A percentile compares a stretch with the other conserved stretches of the same genome.
These are phyloP conservation scores for Galerina sulciceps DNA, from an alignment of 768 basidiomycete species.

Conservation along the genomic window DNA sequence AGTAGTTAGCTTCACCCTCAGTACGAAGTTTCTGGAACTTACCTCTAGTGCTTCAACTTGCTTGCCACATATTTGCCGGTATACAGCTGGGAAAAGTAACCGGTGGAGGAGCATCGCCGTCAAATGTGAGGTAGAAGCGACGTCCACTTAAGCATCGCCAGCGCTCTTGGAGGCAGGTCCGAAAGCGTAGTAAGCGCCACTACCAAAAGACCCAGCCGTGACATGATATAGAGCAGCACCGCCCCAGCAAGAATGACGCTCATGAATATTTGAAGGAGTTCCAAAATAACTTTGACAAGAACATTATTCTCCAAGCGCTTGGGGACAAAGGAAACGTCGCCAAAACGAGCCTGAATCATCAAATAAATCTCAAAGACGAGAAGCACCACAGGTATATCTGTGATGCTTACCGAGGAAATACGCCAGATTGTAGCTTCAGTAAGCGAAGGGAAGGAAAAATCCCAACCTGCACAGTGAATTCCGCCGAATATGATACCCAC, in stretches of 20 bases:
- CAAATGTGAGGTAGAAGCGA: constrained; percentile 6
- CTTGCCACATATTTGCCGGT: no score
- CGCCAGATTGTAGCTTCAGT: background rate
- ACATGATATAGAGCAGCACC: background rate
- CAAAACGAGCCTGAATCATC: no score
- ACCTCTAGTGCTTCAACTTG: no score
- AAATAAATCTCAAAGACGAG: background rate
- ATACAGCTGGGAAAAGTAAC: no score
- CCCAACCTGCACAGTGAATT: constrained; percentile 30
- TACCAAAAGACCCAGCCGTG: background rate
- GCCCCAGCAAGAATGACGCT: background rate
- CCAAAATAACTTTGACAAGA: background rate
- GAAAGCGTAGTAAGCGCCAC: background rate
- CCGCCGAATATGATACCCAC: constrained; percentile 24
- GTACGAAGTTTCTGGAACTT: no score
- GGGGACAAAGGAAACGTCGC: no score
- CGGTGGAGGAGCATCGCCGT: no score
- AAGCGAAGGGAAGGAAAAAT: constrained; percentile 21
- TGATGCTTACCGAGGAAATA: background rate
- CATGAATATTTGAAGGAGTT: no score
- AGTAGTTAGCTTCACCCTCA: no score
- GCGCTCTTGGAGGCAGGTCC: background rate
- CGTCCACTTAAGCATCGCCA: constrained; percentile 1
- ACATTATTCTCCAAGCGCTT: background rate
- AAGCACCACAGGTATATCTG: background rate